Conservation (phyloP, 2,329 filamentous ascomycete species). For the Fusarium sp. region DNA sequence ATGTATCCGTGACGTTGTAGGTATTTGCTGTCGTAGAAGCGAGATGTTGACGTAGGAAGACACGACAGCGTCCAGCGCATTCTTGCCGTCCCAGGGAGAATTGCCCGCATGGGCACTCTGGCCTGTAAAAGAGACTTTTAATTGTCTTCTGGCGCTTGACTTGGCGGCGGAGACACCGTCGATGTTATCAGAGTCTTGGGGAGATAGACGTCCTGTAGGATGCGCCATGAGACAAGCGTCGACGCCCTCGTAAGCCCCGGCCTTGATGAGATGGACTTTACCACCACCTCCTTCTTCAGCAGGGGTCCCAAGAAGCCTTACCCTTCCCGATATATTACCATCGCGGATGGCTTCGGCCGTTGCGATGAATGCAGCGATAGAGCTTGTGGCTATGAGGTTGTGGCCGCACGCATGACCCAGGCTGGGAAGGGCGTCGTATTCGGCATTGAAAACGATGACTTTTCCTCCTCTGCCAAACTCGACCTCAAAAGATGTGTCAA, state of each 20-base stretch:
- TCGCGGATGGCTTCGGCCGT: constrained; percentile 30
- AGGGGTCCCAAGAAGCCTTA: constrained; percentile 56
- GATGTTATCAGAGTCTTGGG: not conserved
- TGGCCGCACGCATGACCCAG: constrained; percentile 33
- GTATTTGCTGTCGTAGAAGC: constrained; percentile 66
- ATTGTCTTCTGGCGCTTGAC: constrained; percentile 61
- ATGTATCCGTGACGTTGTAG: constrained; percentile 61
- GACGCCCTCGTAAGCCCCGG: constrained; percentile 56
- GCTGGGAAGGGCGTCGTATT: constrained; percentile 32
- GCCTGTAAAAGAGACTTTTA: constrained; percentile 64
- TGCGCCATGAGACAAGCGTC: constrained; percentile 48
- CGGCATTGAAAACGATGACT: constrained; percentile 32
- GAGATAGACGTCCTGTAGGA: constrained; percentile 28
- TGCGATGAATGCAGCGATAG: constrained; percentile 27
- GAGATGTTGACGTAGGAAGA: constrained; percentile 61
- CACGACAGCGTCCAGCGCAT: constrained; percentile 68
- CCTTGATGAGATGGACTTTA: constrained; percentile 59
- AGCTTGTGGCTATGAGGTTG: constrained; percentile 32
- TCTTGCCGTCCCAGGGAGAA: constrained; percentile 68
- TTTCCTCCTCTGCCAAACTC: constrained; percentile 26
- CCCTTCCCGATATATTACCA: not conserved
- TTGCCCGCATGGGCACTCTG: constrained; percentile 66
- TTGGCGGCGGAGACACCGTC: constrained; percentile 55
- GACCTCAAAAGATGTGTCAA: constrained; percentile 28
- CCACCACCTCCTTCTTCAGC: constrained; percentile 65